Evolutionary conservation across 768 basidiomycete genomes (phyloP).

Genomic region (Amanita brunnescens): DNA sequence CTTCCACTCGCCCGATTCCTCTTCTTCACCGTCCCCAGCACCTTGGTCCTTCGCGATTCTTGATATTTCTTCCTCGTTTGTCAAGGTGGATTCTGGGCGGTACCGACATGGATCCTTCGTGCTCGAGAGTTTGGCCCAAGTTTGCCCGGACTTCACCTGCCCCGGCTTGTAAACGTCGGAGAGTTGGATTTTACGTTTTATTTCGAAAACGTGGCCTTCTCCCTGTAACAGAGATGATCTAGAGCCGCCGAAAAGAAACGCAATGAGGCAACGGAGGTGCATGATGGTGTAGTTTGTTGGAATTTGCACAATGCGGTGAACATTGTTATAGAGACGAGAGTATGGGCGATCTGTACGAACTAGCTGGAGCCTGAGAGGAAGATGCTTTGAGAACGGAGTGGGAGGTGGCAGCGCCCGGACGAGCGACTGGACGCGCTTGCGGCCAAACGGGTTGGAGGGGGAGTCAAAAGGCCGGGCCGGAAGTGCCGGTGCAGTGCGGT

Average conservation of each 20-base stretch:
- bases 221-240: slow-evolving; percentile 12
- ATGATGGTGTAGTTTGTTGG: slow-evolving; percentile 63
- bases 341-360: slow-evolving; percentile 23
- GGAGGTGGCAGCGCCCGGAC: slow-evolving; percentile 30
- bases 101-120: slow-evolving; percentile 44
- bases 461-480: slow-evolving; percentile 46
- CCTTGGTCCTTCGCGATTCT: slow-evolving; percentile 31
- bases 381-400: slow-evolving; percentile 49
- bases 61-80: slow-evolving; percentile 25
- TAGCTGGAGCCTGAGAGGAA: slow-evolving; percentile 57
- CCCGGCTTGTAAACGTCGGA: slow-evolving; percentile 38
- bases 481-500: slow-evolving; percentile 16
- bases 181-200: slow-evolving; percentile 38
- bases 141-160: slow-evolving; percentile 41
- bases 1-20: slow-evolving; percentile 41
- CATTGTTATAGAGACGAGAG: slow-evolving; percentile 33
- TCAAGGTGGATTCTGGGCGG: slow-evolving; percentile 23
- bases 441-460: slow-evolving; percentile 62
- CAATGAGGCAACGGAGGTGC: slow-evolving; percentile 53
- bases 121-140: slow-evolving; percentile 44
- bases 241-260: slow-evolving; percentile 45
- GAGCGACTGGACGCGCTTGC: slow-evolving; percentile 36
- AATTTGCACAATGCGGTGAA: slow-evolving; percentile 60
- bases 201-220: slow-evolving; percentile 51
- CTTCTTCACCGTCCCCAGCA: slow-evolving; percentile 20